phyloP scores from a whole-genome alignment of 2,329 filamentous ascomycete species.

The Oidium heveae region DNA sequence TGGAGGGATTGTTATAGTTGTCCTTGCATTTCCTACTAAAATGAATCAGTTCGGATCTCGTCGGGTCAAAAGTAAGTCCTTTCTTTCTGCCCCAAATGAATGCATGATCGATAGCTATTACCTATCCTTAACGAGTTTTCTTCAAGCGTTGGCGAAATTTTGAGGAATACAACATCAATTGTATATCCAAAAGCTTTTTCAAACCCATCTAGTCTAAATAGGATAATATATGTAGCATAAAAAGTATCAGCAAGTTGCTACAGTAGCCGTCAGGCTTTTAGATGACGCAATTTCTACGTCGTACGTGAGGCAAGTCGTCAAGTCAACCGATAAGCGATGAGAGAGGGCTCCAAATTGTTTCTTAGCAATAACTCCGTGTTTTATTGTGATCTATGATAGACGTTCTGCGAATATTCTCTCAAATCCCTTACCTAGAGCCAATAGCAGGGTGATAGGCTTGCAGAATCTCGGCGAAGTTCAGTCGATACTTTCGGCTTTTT shows the following conservation, averaged over 20 bases:
- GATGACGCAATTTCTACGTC: too few relatives aligned
- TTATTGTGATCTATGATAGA: neutral
- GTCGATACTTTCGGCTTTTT: too few relatives aligned
- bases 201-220: neutral
- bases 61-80: neutral
- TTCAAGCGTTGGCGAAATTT: too few relatives aligned
- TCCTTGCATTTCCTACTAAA: neutral
- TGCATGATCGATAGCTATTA: neutral
- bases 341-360: neutral
- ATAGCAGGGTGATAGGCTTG: too few relatives aligned
- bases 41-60: neutral
- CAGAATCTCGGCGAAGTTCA: too few relatives aligned
- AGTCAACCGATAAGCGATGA: too few relatives aligned
- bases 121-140: neutral
- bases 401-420: neutral
- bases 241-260: neutral
- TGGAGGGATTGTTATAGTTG: too few relatives aligned
- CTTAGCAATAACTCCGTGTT: neutral
- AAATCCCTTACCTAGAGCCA: neutral
- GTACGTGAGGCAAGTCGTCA: neutral
- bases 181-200: neutral
- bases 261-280: too few relatives aligned
- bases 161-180: neutral
- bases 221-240: neutral
- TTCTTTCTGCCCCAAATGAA: neutral